Base-by-base conservation (phyloP, 257 asterid species). In the Osmanthus fragrans region DNA sequence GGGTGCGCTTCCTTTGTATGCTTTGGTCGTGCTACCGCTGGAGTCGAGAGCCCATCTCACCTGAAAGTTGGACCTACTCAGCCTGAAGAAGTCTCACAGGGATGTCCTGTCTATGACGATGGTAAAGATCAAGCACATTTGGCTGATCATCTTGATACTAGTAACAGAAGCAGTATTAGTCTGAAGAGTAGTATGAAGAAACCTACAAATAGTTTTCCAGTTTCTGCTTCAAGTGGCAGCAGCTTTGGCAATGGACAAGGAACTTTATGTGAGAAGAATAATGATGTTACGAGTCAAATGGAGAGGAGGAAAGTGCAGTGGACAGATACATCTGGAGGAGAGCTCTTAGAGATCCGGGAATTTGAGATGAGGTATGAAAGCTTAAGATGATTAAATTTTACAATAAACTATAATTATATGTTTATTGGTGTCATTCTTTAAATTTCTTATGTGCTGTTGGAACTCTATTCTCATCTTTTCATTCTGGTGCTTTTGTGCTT, bases 251-350 rank as follows among this genome's bases (percentile, higher is more conserved):
- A 73, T 69, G 90, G 85, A 39, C 80, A 29, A 32, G 85, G 74
- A 64, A 76, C 81, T 49, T 74, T 73, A 64, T 65, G 81, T 54
- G 89, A 84, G 66, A 82, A 78, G 79, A 81, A 79, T 60, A 69
- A 56, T 73, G 87, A 85, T 79, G 75, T 58, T 79, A 65, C 82
- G 71, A 82, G 80, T 81, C 91, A 73, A 75, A 83, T 13, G 65
- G 91, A 83, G 80, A 84, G 82, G 84, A 93, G 96, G 89, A 90
- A 87, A 83, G 99, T 96, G 79, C 97, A 89, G 80, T 96, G 99
- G 99, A 92, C 91, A 3, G 99, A 96, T 89, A 79, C 89, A 75
- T 78, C 76, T 3, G 98, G 99, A 73, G 97, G 95, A 65, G 97
- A 93, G 81, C 98, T 96, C 77, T 85, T 81, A 71, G 95, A 93